Conservation (phyloP, 2,329 filamentous ascomycete species). For the Cadophora malorum region DNA sequence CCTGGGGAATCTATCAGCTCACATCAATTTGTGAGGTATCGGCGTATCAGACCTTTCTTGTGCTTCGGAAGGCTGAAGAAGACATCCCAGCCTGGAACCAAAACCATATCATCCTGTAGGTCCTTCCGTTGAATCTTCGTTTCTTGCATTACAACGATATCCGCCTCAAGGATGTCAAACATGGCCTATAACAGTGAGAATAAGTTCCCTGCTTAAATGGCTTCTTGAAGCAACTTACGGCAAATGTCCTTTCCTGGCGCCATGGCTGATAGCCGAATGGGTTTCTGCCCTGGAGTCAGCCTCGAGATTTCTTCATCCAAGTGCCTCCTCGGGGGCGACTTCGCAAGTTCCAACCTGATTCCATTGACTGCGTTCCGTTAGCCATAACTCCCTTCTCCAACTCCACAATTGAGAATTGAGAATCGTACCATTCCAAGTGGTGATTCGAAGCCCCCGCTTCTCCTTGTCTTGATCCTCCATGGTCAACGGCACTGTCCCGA, state of each 20-base stretch:
- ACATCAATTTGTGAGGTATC: not conserved
- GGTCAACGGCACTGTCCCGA: not conserved
- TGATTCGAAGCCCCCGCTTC: constrained; percentile 79
- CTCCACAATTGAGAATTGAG: not conserved
- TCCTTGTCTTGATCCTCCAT: constrained; percentile 10
- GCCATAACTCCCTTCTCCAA: not conserved
- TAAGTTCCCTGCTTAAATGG: constrained; percentile 1
- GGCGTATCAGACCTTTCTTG: constrained; percentile 76
- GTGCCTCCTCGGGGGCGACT: not conserved
- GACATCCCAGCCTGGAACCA: constrained; percentile 94
- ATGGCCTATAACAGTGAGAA: constrained; percentile 64
- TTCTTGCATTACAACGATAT: constrained; percentile 95
- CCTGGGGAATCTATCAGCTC: constrained; percentile 56
- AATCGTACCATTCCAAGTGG: constrained; percentile 79
- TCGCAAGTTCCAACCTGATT: constrained; percentile 64
- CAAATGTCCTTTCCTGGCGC: constrained; percentile 72
- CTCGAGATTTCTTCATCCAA: not conserved
- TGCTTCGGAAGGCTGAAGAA: constrained; percentile 92
- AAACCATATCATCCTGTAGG: constrained; percentile 91
- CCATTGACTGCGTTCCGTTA: constrained; percentile 68
- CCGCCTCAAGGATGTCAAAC: constrained; percentile 92
- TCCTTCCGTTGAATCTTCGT: constrained; percentile 96
- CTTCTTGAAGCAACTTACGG: constrained; percentile 52
- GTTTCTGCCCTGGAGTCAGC: constrained; percentile 58
- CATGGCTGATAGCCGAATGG: constrained; percentile 87